These are phyloP conservation scores for Bathelium albidoporum DNA, from an alignment of 495 filamentous ascomycete genomes.

Conservation along the genomic window DNA sequence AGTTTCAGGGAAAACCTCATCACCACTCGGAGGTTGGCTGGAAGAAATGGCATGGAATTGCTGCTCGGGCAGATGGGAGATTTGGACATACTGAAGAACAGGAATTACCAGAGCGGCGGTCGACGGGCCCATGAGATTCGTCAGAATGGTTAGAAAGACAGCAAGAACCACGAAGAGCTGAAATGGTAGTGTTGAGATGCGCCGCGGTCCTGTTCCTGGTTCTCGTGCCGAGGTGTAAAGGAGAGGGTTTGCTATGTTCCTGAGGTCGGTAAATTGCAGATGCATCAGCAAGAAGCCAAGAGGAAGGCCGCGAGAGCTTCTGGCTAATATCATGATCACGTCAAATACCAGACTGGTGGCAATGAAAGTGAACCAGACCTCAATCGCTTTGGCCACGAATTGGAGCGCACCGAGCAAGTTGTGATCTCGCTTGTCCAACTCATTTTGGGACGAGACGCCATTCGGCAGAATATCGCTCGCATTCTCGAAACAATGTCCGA, in stretches of 20 bases:
- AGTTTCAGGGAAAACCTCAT: conserved; percentile 5
- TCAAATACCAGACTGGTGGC: conserved; percentile 22
- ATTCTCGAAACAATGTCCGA: conserved; percentile 10
- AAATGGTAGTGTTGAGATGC: conserved; percentile 9
- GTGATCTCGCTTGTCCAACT: conserved; percentile 19
- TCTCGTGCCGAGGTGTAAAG: conserved; percentile 16
- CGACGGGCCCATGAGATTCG: conserved; percentile 25
- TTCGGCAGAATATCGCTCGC: neutral
- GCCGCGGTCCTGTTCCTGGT: neutral
- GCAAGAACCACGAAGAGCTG: conserved; percentile 17
- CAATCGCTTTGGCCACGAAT: conserved; percentile 24
- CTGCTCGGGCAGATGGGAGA: neutral
- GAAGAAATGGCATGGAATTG: neutral
- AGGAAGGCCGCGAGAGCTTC: conserved; percentile 15
- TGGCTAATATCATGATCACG: conserved; percentile 18
- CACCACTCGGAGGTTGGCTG: conserved; percentile 8
- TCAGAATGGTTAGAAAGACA: conserved; percentile 17
- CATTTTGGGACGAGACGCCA: conserved; percentile 8
- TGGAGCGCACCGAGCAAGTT: conserved; percentile 21
- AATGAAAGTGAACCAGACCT: conserved; percentile 26
- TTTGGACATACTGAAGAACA: conserved; percentile 15
- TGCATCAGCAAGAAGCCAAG: conserved; percentile 23
- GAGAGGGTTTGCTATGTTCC: conserved; percentile 16
- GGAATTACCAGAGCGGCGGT: conserved; percentile 22
- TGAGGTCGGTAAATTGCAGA: conserved; percentile 20